Evolutionary conservation across 176 grass and related monocot species (phyloP), one percentile per base, ranked within the genome.

Genomic region (Urochloa ruziziensis): DNA sequence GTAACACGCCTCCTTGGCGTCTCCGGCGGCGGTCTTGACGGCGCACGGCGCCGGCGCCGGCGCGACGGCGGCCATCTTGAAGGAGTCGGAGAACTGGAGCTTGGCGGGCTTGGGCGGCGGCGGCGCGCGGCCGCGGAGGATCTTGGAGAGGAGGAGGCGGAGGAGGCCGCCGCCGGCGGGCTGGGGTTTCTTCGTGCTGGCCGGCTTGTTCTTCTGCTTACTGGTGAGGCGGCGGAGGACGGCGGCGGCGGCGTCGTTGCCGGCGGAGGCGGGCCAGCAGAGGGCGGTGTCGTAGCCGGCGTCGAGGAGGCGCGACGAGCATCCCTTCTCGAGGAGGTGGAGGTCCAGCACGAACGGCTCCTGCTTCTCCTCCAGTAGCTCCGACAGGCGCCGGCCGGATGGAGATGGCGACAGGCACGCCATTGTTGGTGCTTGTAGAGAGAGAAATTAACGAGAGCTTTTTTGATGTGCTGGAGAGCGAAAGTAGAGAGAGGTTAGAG

Each of bases 291-390:
- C 77, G 54, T 95, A 88, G 49, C 74, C 60, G n/a, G n/a, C n/a
- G 10, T 93, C 85, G 47, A 93, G 79, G 79, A 94, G 61, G 36
- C 70, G 71, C 14, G 74, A 34, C 4, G 85, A 83, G 85, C 87
- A 92, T 3, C 96, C 96, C 47, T 92, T 92, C 84, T 99, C 96
- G 13, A 92, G 62, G 13, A 99, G 96, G 84, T 99, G 94, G 1
- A 90, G 39, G 53, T 99, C 91, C 0, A 99, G 81, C 66, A 62
- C 70, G 87, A 99, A 99, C 0, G 96, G 96, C 77, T 99, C 96
- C 86, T 99, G 96, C 81, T 87, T 72, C 75, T 99, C 91, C 73
- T 96, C 85, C 33, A 99, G 91, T 37, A 99, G 83, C 85, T 99
- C 91, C 30, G 84, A 92, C 15, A 99, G 91, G 21, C 91, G 89